Evolutionary conservation across 1,284 basidiomycete genomes (phyloP).

Genomic region (Cutaneotrichosporon cavernicola): DNA sequence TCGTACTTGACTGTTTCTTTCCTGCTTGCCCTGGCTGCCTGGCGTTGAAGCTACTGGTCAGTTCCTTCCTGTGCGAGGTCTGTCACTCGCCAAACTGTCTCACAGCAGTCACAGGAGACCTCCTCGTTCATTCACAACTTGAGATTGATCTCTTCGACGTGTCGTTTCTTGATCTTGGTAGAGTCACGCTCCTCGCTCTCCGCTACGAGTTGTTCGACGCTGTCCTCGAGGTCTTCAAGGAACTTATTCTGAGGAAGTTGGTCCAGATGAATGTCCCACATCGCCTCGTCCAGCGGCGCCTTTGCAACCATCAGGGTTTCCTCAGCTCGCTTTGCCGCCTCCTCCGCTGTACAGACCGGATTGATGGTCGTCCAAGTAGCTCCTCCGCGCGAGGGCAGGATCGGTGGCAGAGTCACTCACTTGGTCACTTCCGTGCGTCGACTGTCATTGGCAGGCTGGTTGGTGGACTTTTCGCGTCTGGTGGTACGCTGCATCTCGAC

Average conservation of each 20-base stretch:
- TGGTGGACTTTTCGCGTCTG: background rate
- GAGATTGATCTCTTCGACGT: background rate
- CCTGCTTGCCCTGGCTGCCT: background rate
- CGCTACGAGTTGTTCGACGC: background rate
- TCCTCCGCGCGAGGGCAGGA: background rate
- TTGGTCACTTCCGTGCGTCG: background rate
- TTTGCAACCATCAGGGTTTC: background rate
- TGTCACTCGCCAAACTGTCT: background rate
- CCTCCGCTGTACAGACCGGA: background rate
- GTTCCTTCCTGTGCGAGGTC: background rate
- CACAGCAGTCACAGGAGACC: background rate
- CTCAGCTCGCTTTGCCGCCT: background rate
- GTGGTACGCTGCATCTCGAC: background rate
- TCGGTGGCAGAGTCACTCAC: background rate
- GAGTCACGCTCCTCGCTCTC: background rate
- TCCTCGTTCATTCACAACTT: background rate
- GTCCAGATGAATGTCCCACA: background rate
- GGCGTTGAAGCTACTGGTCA: background rate
- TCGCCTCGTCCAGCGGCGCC: background rate
- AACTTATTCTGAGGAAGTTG: background rate
- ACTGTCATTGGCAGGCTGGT: background rate
- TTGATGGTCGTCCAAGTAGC: background rate
- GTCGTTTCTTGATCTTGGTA: background rate
- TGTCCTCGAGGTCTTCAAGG: background rate
- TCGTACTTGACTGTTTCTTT: background rate